phyloP scores from a whole-genome alignment of 495 filamentous ascomycete species.

The Aspergillus diversus region DNA sequence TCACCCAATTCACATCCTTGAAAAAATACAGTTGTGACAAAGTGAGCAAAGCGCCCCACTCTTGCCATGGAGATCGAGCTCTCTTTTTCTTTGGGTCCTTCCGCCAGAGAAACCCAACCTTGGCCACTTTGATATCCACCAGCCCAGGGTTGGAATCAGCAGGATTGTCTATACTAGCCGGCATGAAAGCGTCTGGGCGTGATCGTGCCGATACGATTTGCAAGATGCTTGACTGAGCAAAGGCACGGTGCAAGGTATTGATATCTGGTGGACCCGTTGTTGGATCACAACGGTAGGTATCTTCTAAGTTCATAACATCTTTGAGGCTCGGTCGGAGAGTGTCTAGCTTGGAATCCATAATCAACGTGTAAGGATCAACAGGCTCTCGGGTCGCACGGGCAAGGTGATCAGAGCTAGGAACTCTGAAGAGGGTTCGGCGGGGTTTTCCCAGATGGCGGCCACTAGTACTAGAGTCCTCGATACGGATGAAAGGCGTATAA shows the following conservation, averaged over 20 bases:
- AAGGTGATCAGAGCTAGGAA: conserved; percentile 65
- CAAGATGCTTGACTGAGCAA: conserved; percentile 85
- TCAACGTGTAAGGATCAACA: conserved; percentile 91
- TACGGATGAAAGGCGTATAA: conserved; percentile 96
- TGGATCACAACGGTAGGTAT: conserved; percentile 86
- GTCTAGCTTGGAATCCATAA: conserved; percentile 86
- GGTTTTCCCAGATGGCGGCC: conserved; percentile 73
- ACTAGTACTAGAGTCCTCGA: conserved; percentile 89
- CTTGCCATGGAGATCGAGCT: conserved; percentile 93
- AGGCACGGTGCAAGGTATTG: conserved; percentile 77
- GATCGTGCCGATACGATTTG: conserved; percentile 94
- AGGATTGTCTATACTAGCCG: conserved; percentile 79
- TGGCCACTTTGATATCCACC: conserved; percentile 96
- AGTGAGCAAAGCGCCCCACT: conserved; percentile 96
- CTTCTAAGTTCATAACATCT: conserved; percentile 89
- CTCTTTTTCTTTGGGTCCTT: conserved; percentile 96
- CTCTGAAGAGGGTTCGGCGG: conserved; percentile 74
- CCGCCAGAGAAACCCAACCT: conserved; percentile 93
- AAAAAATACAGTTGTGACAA: conserved; percentile 97
- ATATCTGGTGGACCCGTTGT: conserved; percentile 74
- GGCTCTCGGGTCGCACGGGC: conserved; percentile 75
- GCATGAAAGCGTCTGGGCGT: conserved; percentile 93
- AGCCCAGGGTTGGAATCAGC: conserved; percentile 88
- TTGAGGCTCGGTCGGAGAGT: conserved; percentile 80
- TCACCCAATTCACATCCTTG: conserved; percentile 89